Conservation (phyloP, 208 protist genomes). For the Acanthamoeba lenticulata region DNA sequence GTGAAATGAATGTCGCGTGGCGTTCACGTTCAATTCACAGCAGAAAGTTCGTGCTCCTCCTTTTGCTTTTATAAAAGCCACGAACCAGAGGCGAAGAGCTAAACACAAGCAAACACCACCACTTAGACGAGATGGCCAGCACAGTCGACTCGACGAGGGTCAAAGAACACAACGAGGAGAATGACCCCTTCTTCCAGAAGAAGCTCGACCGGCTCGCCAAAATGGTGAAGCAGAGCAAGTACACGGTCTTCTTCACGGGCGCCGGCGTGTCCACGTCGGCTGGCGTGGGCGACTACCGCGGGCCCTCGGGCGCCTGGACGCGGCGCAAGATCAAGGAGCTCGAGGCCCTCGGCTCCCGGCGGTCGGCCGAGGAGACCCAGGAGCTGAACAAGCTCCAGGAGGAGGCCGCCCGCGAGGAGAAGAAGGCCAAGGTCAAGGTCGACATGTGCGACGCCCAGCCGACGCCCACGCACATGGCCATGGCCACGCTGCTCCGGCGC, state of each 20-base stretch:
- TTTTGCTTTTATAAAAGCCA: too few relatives aligned
- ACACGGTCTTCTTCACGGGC: constrained; percentile 72
- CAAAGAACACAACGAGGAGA: not conserved
- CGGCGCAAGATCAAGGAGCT: constrained; percentile 63
- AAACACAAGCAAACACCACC: too few relatives aligned
- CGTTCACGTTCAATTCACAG: too few relatives aligned
- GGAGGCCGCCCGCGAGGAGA: constrained; percentile 17
- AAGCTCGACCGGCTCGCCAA: not conserved
- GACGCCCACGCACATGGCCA: constrained; percentile 67
- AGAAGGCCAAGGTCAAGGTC: constrained; percentile 39
- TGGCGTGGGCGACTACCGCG: constrained; percentile 71
- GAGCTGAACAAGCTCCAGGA: constrained; percentile 46
- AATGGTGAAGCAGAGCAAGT: constrained; percentile 1
- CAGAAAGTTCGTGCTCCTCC: too few relatives aligned
- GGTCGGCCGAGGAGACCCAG: constrained; percentile 29
- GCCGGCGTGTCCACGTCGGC: constrained; percentile 68
- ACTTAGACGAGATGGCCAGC: too few relatives aligned
- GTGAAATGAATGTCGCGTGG: too few relatives aligned
- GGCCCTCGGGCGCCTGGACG: constrained; percentile 64
- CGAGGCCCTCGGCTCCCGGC: not conserved
- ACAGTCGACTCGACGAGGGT: not conserved
- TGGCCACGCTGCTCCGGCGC: constrained; percentile 56
- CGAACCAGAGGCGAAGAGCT: too few relatives aligned
- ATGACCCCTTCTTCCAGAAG: not conserved
- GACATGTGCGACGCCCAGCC: constrained; percentile 65